These are phyloP conservation scores for Tetrahymena thermophila DNA, from an alignment of 73 alveolate species.

Conservation along the genomic window DNA sequence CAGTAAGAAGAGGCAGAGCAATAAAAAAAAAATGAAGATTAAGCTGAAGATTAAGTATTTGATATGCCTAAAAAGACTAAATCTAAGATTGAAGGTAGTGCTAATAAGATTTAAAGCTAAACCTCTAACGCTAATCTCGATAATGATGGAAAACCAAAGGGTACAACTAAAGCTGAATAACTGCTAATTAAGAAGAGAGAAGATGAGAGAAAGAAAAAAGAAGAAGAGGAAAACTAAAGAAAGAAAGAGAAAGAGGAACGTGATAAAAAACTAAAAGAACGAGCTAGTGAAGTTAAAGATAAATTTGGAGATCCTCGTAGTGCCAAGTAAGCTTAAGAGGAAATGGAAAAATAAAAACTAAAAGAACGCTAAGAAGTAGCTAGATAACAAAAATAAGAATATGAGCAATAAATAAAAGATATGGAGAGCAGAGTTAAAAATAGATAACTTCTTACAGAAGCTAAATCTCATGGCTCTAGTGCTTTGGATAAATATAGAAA, in stretches of 20 bases:
- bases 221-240: not conserved
- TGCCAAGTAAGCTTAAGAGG: not conserved
- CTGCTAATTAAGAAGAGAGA: not conserved
- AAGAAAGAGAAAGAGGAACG: not conserved
- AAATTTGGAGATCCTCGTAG: not conserved
- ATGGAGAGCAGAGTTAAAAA: not conserved
- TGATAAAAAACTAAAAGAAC: not conserved
- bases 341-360: not conserved
- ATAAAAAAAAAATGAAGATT: not conserved
- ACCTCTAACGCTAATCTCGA: not conserved
- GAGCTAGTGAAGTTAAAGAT: not conserved
- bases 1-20: not conserved
- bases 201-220: not conserved
- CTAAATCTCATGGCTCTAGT: not conserved
- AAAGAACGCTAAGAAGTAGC: not conserved
- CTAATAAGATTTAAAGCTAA: not conserved
- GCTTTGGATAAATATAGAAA: not conserved
- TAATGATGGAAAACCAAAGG: not conserved
- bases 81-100: not conserved
- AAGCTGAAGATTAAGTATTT: not conserved
- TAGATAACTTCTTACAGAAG: not conserved
- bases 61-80: not conserved
- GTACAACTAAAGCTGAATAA: not conserved
- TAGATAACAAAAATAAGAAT: not conserved
- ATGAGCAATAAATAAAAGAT: not conserved